phyloP scores from a whole-genome alignment of 2,329 filamentous ascomycete species.

The Drechmeria coniospora region DNA sequence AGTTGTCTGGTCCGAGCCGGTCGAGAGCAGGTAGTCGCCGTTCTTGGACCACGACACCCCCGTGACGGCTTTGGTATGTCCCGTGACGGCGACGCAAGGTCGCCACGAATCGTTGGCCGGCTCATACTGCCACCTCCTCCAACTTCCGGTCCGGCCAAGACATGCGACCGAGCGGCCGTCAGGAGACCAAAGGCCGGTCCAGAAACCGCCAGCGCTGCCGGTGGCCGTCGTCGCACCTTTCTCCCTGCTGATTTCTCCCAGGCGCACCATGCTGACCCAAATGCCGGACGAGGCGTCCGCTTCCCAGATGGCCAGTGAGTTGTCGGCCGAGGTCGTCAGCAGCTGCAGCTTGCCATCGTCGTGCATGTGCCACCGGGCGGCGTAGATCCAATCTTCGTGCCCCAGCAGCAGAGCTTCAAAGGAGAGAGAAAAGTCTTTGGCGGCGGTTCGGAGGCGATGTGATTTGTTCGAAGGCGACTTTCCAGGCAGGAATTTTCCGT shows the following conservation, averaged over 20 bases:
- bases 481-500: conserved; percentile 45
- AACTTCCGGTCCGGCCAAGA: conserved; percentile 81
- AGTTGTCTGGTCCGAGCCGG: conserved; percentile 84
- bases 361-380: conserved; percentile 54
- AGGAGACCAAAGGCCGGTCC: conserved; percentile 87
- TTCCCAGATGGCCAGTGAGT: conserved; percentile 88
- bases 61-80: conserved; percentile 69
- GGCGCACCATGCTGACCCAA: conserved; percentile 72
- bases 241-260: conserved; percentile 86
- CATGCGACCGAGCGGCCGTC: conserved; percentile 60
- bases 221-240: conserved; percentile 96
- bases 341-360: conserved; percentile 46
- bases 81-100: conserved; percentile 62
- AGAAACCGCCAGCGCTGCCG: conserved; percentile 89
- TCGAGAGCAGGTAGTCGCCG: conserved; percentile 76
- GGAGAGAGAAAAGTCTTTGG: conserved; percentile 59
- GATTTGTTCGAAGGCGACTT: conserved; percentile 80
- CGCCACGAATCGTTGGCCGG: conserved; percentile 51
- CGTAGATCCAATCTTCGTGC: conserved; percentile 98
- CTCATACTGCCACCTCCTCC: conserved; percentile 69
- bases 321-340: conserved; percentile 85
- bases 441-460: conserved; percentile 51
- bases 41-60: conserved; percentile 71
- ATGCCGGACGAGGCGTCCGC: conserved; percentile 70
- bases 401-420: conserved; percentile 90